These are phyloP conservation scores for Leccinum uliginosum DNA, from an alignment of 768 basidiomycete species.

Conservation along the genomic window DNA sequence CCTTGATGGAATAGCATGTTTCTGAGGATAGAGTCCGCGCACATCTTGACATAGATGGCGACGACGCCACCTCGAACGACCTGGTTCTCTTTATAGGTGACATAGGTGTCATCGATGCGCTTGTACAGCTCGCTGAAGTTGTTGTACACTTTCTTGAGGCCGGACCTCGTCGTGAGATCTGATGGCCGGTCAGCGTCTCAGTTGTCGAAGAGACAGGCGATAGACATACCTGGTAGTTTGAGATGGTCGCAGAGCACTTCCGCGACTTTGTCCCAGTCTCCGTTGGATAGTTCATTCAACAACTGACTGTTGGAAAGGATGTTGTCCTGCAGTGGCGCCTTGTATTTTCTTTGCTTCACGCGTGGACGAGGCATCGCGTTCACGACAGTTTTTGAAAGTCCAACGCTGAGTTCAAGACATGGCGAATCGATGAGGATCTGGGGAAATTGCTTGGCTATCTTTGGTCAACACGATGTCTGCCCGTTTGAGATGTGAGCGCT, in stretches of 20 bases:
- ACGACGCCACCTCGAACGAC: neutral
- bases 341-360: constrained; percentile 18
- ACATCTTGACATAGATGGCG: neutral
- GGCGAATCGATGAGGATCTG: no score
- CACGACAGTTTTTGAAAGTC: no score
- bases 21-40: constrained; percentile 49
- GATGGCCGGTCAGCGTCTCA: neutral
- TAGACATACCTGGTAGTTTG: constrained; percentile 46
- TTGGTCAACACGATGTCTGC: no score
- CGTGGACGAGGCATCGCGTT: constrained; percentile 20
- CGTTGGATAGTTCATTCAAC: constrained; percentile 21
- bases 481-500: no score
- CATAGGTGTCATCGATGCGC: constrained; percentile 38
- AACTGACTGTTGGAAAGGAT: neutral
- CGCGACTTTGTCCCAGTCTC: constrained; percentile 44
- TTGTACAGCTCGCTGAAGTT: constrained; percentile 28
- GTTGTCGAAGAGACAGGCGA: neutral
- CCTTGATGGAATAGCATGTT: constrained; percentile 56
- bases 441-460: no score
- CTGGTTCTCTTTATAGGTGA: neutral
- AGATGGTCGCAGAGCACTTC: constrained; percentile 44
- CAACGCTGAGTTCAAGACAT: no score
- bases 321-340: neutral
- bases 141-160: constrained; percentile 56
- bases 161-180: constrained; percentile 39